Evolutionary conservation across 306 rosid genomes (phyloP), one percentile per base, ranked within the genome.

Genomic region (Spatholobus suberectus): DNA sequence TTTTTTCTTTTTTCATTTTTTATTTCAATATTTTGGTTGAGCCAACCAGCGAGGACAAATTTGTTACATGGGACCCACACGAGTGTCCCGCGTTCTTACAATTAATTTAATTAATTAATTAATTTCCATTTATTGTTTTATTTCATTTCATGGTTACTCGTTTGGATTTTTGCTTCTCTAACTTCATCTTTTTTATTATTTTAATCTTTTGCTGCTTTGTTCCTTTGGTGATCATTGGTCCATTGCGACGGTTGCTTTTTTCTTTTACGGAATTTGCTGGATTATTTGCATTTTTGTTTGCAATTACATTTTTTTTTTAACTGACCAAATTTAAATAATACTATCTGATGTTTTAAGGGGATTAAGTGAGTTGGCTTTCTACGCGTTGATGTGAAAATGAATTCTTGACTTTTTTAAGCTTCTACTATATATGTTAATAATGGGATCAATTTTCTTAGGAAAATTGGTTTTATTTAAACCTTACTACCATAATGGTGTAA

Each of bases 61-160:
- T 13, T 13, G 29, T n/a, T 21, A 15, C 5, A 69, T 75, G 87
- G 96, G 97, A 14, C 91, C 89, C 89, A 88, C 93, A 61, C 89
- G 89, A 70, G 61, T 75, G 82, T 61, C 18, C 85, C 93, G 85
- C 92, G 37, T 34, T 70, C 32, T 7, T 12, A 17, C 34, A 68
- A 5, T 66, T 29, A 0, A 9, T n/a, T 37, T 15, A 23, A 57
- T 73, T 76, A 24, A 15, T 26, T 26, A 58, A 75, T 57, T 41
- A 40, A 8, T 66, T 32, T 26, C 40, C 66, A 21, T 3, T 55
- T 18, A 20, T 7, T 55, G 21, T 55, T 47, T 9, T n/a, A n/a
- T n/a, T n/a, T n/a, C n/a, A n/a, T n/a, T n/a, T 29, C 32, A 29
- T 29, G 1, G 3, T 3, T 29, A 29, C 32, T 29, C 32, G 32